phyloP scores from a whole-genome alignment of 108 stramenopile genomes.

The Hondaea fermentalgiana region DNA sequence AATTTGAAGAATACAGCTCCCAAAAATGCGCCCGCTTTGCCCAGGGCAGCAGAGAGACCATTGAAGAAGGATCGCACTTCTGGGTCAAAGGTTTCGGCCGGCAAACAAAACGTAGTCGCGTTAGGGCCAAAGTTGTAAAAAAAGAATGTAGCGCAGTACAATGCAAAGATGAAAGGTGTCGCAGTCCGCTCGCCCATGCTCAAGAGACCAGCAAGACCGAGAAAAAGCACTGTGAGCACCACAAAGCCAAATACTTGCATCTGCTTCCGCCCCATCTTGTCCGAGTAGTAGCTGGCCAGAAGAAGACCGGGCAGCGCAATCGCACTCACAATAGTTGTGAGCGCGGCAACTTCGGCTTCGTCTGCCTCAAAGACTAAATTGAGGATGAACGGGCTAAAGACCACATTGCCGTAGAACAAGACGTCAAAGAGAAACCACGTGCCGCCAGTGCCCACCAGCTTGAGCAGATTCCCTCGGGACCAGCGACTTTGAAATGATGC shows the following conservation, averaged over 20 bases:
- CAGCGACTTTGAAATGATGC: not conserved
- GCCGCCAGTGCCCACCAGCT: slow-evolving; percentile 38
- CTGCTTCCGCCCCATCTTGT: slow-evolving; percentile 24
- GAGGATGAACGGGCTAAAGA: not conserved
- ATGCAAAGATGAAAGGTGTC: not conserved
- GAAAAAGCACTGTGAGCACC: not conserved
- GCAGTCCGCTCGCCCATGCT: not conserved
- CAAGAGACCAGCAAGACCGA: not conserved
- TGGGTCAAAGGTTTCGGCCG: slow-evolving; percentile 42
- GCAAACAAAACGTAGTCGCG: slow-evolving; percentile 53
- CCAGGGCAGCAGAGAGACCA: slow-evolving; percentile 46
- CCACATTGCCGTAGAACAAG: slow-evolving; percentile 35
- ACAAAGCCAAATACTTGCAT: slow-evolving; percentile 39
- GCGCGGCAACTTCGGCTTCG: not conserved
- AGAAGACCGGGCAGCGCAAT: slow-evolving; percentile 42
- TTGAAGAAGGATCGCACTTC: slow-evolving; percentile 43
- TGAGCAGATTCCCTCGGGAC: not conserved
- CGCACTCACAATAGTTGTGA: slow-evolving; percentile 26
- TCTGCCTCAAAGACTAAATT: not conserved
- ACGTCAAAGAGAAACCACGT: slow-evolving; percentile 55
- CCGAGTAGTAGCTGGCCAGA: slow-evolving; percentile 27
- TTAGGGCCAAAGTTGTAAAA: slow-evolving; percentile 49
- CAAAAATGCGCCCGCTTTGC: slow-evolving; percentile 29
- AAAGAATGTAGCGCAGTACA: slow-evolving; percentile 35
- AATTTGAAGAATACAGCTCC: not conserved